phyloP scores from a whole-genome alignment of 2,329 filamentous ascomycete species.

The Nemania sp. region DNA sequence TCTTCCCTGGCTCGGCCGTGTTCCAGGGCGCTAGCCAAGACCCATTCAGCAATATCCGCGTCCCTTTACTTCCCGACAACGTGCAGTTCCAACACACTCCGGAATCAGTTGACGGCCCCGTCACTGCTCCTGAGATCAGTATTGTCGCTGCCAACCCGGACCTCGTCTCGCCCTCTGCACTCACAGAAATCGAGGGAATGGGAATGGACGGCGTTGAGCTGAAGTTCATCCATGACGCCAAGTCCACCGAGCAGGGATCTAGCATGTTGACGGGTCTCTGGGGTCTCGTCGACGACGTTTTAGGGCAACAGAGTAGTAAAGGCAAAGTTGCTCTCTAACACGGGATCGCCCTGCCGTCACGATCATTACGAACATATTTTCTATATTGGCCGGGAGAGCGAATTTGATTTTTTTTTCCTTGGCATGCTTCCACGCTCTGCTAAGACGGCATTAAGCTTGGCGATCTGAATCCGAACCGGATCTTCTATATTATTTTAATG shows the following conservation, averaged over 20 bases:
- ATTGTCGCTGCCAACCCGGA: slow-evolving; percentile 70
- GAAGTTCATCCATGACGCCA: slow-evolving; percentile 61
- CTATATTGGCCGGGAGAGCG: slow-evolving; percentile 10
- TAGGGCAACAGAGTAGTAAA: slow-evolving; percentile 47
- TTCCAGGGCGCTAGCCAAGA: slow-evolving; percentile 47
- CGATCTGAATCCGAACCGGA: neutral
- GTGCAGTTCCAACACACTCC: slow-evolving; percentile 59
- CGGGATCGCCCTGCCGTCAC: slow-evolving; percentile 5
- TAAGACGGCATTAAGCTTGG: slow-evolving; percentile 8
- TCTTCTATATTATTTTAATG: slow-evolving; percentile 33
- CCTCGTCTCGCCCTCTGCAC: slow-evolving; percentile 61
- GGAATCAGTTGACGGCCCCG: slow-evolving; percentile 57
- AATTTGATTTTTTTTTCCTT: slow-evolving; percentile 23
- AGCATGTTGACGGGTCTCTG: slow-evolving; percentile 67
- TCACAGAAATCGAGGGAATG: slow-evolving; percentile 70
- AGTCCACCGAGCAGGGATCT: slow-evolving; percentile 48
- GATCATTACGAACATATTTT: slow-evolving; percentile 34
- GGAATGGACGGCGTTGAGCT: slow-evolving; percentile 68
- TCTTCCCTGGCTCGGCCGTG: slow-evolving; percentile 63
- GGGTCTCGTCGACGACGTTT: slow-evolving; percentile 65
- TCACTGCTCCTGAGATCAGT: slow-evolving; percentile 60
- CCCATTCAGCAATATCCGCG: slow-evolving; percentile 59
- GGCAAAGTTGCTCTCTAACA: slow-evolving; percentile 47
- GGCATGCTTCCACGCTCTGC: neutral
- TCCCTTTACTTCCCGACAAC: slow-evolving; percentile 72